phyloP scores from a whole-genome alignment of 2,329 filamentous ascomycete species.

The Fusarium neocosmosporiellum region DNA sequence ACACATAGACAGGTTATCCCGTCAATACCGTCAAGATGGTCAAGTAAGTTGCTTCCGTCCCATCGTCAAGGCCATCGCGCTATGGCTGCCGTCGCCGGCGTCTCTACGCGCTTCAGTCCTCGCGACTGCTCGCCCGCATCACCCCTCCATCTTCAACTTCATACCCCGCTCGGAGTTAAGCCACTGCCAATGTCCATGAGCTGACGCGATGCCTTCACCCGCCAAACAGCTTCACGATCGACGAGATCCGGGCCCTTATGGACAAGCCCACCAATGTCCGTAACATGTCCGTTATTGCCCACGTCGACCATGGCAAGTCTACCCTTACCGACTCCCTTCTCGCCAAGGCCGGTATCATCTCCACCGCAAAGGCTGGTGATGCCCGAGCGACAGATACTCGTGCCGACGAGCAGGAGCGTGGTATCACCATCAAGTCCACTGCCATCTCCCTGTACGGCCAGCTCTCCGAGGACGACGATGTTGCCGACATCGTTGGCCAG shows the following conservation, averaged over 20 bases:
- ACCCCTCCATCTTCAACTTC: slow-evolving; percentile 35
- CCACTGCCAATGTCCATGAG: slow-evolving; percentile 40
- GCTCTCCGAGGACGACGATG: slow-evolving; percentile 82
- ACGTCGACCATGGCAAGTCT: slow-evolving; percentile 99
- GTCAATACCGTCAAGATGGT: slow-evolving; percentile 96
- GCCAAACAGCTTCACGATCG: slow-evolving; percentile 89
- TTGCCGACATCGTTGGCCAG: slow-evolving; percentile 93
- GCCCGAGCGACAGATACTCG: slow-evolving; percentile 97
- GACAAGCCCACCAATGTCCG: slow-evolving; percentile 81
- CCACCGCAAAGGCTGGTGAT: slow-evolving; percentile 95
- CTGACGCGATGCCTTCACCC: slow-evolving; percentile 61
- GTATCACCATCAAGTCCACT: slow-evolving; percentile 99
- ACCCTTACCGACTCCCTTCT: slow-evolving; percentile 99
- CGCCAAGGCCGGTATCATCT: slow-evolving; percentile 99
- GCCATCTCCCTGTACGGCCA: slow-evolving; percentile 97
- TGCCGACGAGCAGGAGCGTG: slow-evolving; percentile 98
- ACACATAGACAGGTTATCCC: slow-evolving; percentile 54
- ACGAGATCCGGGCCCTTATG: slow-evolving; percentile 85
- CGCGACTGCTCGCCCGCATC: slow-evolving; percentile 10
- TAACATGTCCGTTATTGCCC: slow-evolving; percentile 99
- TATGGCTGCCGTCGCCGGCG: slow-evolving; percentile 6
- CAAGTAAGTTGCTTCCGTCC: slow-evolving; percentile 79
- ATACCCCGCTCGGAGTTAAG: slow-evolving; percentile 57
- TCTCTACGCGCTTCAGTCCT: neutral
- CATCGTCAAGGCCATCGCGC: neutral